Conservation (phyloP, 495 filamentous ascomycete species). For the Geoglossum glabrum region DNA sequence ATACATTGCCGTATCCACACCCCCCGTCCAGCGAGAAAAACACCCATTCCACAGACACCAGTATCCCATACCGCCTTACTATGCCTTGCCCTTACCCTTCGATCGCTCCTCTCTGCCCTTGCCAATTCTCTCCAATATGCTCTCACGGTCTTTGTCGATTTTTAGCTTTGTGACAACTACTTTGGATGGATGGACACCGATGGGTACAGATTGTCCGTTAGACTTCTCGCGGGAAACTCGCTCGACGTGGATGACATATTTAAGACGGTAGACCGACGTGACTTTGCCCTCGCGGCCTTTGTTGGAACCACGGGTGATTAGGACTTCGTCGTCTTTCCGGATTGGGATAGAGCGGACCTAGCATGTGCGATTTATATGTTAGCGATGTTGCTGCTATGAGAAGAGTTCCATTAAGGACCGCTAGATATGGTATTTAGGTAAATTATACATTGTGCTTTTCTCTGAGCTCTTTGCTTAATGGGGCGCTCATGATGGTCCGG, state of each 20-base stretch:
- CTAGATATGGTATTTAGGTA: neutral
- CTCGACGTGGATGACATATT: constrained; percentile 87
- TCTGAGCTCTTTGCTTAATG: constrained; percentile 82
- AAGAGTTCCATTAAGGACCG: neutral
- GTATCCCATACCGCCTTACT: neutral
- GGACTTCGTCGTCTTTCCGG: constrained; percentile 94
- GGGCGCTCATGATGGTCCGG: constrained; percentile 82
- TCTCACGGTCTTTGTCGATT: constrained; percentile 94
- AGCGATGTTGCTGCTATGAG: neutral
- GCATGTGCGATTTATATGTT: neutral
- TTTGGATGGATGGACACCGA: constrained; percentile 81
- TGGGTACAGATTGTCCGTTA: constrained; percentile 73
- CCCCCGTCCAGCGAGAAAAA: neutral
- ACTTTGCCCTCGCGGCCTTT: constrained; percentile 95
- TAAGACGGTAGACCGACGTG: constrained; percentile 90
- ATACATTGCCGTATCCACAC: neutral
- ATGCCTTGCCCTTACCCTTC: constrained; percentile 25
- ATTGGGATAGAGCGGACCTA: constrained; percentile 92
- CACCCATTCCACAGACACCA: neutral
- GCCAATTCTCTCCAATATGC: constrained; percentile 69
- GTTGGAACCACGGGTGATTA: constrained; percentile 66
- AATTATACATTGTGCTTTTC: constrained; percentile 77
- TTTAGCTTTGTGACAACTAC: constrained; percentile 94
- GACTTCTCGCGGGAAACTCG: constrained; percentile 83
- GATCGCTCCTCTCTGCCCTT: constrained; percentile 49